A percentile compares a stretch with the other conserved stretches of the same genome.
Conservation (phyloP, 768 basidiomycete species). For the Psilocybe cyanescens region DNA sequence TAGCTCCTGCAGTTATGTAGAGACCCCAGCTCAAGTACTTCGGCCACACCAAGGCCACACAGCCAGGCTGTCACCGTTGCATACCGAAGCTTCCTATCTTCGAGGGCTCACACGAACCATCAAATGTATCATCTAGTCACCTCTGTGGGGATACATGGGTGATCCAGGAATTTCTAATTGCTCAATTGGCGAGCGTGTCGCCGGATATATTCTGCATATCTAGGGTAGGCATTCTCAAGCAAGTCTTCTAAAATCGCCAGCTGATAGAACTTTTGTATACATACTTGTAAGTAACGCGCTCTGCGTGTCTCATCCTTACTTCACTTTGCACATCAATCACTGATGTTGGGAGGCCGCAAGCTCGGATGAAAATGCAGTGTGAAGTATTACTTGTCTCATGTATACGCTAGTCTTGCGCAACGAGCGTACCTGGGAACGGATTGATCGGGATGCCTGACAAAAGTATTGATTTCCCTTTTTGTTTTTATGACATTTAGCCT, state of each 20-base stretch:
- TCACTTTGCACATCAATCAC: background rate
- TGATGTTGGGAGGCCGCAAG: background rate
- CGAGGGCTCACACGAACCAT: no score
- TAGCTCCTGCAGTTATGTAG: no score
- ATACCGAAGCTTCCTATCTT: background rate
- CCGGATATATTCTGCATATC: background rate
- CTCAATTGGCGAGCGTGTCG: background rate
- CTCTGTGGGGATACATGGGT: background rate
- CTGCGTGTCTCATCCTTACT: background rate
- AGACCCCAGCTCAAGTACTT: background rate
- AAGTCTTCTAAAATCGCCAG: background rate
- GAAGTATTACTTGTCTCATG: background rate
- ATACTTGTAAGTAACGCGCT: background rate
- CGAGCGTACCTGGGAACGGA: background rate
- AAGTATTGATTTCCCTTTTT: background rate
- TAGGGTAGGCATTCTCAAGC: background rate
- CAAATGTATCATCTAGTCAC: background rate
- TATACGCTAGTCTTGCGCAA: background rate
- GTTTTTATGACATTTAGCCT: background rate
- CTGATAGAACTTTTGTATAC: background rate
- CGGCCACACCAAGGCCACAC: background rate
- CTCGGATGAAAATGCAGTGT: background rate
- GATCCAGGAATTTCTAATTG: background rate
- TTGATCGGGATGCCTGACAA: background rate
- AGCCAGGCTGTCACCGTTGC: background rate